phyloP scores from a whole-genome alignment of 164 flowering plant species.

The Vitis riparia region DNA sequence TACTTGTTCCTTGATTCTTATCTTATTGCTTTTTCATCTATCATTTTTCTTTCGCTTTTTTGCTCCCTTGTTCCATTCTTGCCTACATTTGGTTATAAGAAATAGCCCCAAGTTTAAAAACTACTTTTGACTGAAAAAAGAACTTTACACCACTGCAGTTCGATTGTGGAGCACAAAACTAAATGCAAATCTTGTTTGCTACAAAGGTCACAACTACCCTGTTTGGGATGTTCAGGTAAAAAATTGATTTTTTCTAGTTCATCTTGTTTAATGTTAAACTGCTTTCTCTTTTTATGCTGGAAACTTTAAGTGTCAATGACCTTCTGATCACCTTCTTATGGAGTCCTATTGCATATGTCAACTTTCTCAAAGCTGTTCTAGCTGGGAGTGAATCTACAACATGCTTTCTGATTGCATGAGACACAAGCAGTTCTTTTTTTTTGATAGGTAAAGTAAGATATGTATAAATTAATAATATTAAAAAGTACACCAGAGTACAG shows the following conservation, averaged over 20 bases:
- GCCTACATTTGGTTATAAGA: neutral
- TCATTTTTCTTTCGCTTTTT: neutral
- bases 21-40: neutral
- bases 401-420: too few species aligned
- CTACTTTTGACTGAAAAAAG: neutral
- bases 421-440: too few species aligned
- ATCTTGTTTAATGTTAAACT: too few species aligned
- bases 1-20: slow-evolving; percentile 27
- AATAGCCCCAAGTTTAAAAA: neutral
- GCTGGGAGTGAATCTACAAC: too few species aligned
- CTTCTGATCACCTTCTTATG: too few species aligned
- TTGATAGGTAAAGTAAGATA: too few species aligned
- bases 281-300: neutral
- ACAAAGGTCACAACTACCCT: slow-evolving; percentile 98
- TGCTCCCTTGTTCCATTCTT: neutral
- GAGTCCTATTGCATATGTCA: too few species aligned
- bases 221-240: slow-evolving; percentile 99
- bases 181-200: slow-evolving; percentile 96
- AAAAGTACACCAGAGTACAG: too few species aligned
- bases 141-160: slow-evolving; percentile 49
- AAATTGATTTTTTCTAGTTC: neutral
- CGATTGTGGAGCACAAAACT: slow-evolving; percentile 94
- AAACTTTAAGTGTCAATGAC: neutral
- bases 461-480: too few species aligned
- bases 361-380: too few species aligned